Evolutionary conservation across 2,329 filamentous ascomycete genomes (phyloP), one percentile per base, ranked within the genome.

Genomic region (Sclerotinia subarctica): DNA sequence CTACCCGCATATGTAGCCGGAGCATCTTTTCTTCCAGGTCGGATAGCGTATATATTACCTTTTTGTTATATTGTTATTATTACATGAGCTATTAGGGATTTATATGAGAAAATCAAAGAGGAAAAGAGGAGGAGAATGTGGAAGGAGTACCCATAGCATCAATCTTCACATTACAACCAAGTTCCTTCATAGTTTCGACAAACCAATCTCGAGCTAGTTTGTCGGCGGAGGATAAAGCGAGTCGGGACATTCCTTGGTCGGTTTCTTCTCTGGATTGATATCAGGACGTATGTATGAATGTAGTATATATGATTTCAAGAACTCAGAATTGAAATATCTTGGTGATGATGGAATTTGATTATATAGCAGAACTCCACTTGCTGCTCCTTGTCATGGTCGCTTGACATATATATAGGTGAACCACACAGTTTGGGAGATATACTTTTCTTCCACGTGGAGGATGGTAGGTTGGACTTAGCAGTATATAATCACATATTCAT

Each of bases 191-290:
- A 42, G 42, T 51, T 17, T 66, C 32, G 26, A 57, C 21, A 21
- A 59, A 60, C 26, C 44, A 64, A 32, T 32, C 60, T 58, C 68
- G 46, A 26, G 85, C 90, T 73, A 85, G 78, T 75, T 89, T 91
- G 76, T 94, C 92, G 2, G 86, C 81, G 73, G 93, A 87, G 2
- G 88, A 88, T 26, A 94, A 82, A 3, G 90, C 82, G 1, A 94
- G 84, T 1, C 92, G 88, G 35, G 86, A 85, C 91, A 94, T 94
- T 68, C 92, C 92, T 0, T 88, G 91, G 69, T 93, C 87, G 17
- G 85, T 90, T 29, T 79, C 75, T 29, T 75, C 80, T 53, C 84
- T 85, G 68, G 10, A 6, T 59, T 15, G 5, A 51, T 32, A 26
- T 72, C 29, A 72, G 72, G 24, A 63, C 32, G 2, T 42, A 21